These are phyloP conservation scores for Rhodotorula diobovata DNA, from an alignment of 768 basidiomycete species.

Conservation along the genomic window DNA sequence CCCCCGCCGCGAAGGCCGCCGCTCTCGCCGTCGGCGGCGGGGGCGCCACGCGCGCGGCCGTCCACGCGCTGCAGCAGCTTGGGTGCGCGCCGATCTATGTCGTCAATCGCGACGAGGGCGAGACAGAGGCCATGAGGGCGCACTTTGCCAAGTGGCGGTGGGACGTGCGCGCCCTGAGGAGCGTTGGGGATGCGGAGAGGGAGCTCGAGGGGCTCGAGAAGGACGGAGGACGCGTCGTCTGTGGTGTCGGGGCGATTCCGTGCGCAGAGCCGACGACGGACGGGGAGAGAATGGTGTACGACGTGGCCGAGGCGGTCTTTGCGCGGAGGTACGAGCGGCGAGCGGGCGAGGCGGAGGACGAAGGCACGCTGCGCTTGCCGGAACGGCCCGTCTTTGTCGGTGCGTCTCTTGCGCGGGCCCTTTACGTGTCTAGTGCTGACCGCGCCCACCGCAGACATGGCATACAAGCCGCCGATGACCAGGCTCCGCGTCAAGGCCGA, in stretches of 20 bases:
- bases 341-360: neutral
- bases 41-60: neutral
- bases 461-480: slow-evolving; percentile 5
- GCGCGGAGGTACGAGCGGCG: neutral
- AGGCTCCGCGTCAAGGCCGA: neutral
- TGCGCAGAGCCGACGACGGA: neutral
- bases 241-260: neutral
- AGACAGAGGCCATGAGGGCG: neutral
- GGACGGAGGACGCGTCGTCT: neutral
- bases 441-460: neutral
- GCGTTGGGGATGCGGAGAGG: neutral
- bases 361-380: neutral
- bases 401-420: neutral
- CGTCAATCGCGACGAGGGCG: neutral
- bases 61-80: neutral
- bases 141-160: neutral
- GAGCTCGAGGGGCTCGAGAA: neutral
- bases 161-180: neutral
- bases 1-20: neutral
- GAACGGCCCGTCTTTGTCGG: slow-evolving; percentile 3
- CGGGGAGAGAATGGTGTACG: slow-evolving; percentile 1
- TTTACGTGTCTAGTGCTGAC: fast-evolving
- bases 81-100: neutral
- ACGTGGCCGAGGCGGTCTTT: neutral
- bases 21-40: slow-evolving; percentile 6